Evolutionary conservation across 73 alveolate species (phyloP).

Genomic region (Loxodes magnus): DNA sequence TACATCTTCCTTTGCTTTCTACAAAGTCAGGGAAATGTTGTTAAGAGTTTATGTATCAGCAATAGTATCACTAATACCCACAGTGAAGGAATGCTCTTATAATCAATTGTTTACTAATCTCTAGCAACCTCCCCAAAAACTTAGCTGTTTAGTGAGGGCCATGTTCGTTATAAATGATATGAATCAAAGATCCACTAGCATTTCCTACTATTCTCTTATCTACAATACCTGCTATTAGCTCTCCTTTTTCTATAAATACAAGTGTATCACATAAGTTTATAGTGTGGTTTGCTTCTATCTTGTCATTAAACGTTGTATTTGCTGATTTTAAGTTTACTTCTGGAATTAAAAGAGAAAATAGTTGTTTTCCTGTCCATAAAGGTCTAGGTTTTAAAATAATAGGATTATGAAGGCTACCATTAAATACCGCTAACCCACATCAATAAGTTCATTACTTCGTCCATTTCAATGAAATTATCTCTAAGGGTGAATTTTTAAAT

Average conservation of each 20-base stretch:
- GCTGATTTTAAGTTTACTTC: slow-evolving; percentile 59
- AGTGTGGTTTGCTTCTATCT: no score
- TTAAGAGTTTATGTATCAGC: slow-evolving; percentile 59
- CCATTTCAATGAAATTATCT: slow-evolving; percentile 85
- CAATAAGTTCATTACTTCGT: slow-evolving; percentile 85
- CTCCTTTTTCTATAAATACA: slow-evolving; percentile 85
- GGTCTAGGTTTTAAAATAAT: slow-evolving; percentile 96
- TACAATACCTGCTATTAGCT: slow-evolving; percentile 82
- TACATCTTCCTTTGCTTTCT: slow-evolving; percentile 46
- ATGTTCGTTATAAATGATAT: slow-evolving; percentile 73
- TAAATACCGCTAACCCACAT: slow-evolving; percentile 93
- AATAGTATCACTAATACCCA: slow-evolving; percentile 82
- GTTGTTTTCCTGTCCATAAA: slow-evolving; percentile 97
- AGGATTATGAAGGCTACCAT: slow-evolving; percentile 94
- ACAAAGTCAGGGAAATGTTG: slow-evolving; percentile 45
- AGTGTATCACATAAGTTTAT: no score
- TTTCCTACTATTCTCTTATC: slow-evolving; percentile 89
- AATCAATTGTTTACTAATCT: slow-evolving; percentile 89
- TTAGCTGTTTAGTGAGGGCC: slow-evolving; percentile 72
- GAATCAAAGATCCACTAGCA: slow-evolving; percentile 81
- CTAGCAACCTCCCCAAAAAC: slow-evolving; percentile 75
- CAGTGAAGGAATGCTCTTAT: slow-evolving; percentile 75
- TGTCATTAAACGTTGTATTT: no score
- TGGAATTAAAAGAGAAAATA: slow-evolving; percentile 89
- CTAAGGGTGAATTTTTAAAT: slow-evolving; percentile 81